Evolutionary conservation across 2,329 filamentous ascomycete species (phyloP).

Genomic region (Cladorrhinum sp.): DNA sequence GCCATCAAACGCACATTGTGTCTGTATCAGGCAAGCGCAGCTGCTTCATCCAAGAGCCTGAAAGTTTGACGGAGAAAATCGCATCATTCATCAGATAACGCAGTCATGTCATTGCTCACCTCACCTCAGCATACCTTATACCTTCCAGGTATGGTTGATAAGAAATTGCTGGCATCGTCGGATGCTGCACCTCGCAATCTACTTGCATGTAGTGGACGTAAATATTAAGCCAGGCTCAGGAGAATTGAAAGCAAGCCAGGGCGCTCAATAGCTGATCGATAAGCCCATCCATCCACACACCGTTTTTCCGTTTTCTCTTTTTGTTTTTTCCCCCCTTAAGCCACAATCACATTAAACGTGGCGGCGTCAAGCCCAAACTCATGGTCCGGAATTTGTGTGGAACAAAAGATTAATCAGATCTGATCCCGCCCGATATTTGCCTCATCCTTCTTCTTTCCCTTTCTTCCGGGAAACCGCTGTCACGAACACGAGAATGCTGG

Average conservation of each 20-base stretch:
- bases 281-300: too few relatives aligned
- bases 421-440: background rate
- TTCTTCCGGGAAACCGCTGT: background rate
- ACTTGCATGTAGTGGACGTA: background rate
- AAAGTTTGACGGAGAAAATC: too few relatives aligned
- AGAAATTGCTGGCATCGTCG: background rate
- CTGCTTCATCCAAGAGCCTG: background rate
- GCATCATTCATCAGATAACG: too few relatives aligned
- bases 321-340: background rate
- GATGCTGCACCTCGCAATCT: background rate
- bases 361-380: too few relatives aligned
- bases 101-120: too few relatives aligned
- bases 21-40: background rate
- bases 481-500: background rate
- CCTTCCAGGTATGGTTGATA: too few relatives aligned
- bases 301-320: background rate
- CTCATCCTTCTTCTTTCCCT: background rate
- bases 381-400: too few relatives aligned
- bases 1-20: background rate
- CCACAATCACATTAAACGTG: background rate
- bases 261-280: too few relatives aligned
- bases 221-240: background rate
- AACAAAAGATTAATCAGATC: background rate
- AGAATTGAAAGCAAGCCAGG: too few relatives aligned
- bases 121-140: too few relatives aligned